phyloP scores from a whole-genome alignment of 176 grass and related monocot genomes.

The Themeda triandra region DNA sequence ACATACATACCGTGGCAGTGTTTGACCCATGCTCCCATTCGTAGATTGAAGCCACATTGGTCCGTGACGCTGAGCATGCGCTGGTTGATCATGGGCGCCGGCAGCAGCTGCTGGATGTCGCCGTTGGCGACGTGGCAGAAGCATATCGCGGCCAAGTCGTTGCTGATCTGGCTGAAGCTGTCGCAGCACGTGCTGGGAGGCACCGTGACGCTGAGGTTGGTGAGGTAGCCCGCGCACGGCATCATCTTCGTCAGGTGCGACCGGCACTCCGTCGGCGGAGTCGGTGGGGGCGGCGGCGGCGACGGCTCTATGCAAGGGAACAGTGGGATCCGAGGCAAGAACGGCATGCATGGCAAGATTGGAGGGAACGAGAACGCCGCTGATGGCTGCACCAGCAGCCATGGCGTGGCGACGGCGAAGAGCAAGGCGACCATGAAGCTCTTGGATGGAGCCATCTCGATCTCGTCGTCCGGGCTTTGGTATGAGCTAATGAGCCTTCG shows the following conservation, averaged over 20 bases:
- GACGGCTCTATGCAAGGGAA: background rate
- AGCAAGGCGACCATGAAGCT: background rate
- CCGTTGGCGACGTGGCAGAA: background rate
- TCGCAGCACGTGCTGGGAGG: background rate
- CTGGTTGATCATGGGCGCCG: background rate
- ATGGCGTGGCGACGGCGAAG: background rate
- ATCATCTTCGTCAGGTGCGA: background rate
- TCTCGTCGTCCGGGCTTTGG: no score
- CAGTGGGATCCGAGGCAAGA: background rate
- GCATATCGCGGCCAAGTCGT: background rate
- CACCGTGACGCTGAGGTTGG: background rate
- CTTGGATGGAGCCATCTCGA: background rate
- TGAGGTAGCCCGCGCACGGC: background rate
- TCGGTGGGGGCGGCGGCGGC: background rate
- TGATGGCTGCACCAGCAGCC: background rate
- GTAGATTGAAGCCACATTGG: background rate
- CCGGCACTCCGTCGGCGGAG: background rate
- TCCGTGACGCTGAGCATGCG: background rate
- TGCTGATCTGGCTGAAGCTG: background rate
- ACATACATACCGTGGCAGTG: background rate
- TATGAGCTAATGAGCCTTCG: no score
- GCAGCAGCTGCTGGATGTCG: background rate
- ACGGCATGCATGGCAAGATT: background rate
- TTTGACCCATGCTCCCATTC: background rate
- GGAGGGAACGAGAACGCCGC: background rate